Evolutionary conservation across 2,329 filamentous ascomycete species (phyloP).

Genomic region (Thermoascus crustaceus): DNA sequence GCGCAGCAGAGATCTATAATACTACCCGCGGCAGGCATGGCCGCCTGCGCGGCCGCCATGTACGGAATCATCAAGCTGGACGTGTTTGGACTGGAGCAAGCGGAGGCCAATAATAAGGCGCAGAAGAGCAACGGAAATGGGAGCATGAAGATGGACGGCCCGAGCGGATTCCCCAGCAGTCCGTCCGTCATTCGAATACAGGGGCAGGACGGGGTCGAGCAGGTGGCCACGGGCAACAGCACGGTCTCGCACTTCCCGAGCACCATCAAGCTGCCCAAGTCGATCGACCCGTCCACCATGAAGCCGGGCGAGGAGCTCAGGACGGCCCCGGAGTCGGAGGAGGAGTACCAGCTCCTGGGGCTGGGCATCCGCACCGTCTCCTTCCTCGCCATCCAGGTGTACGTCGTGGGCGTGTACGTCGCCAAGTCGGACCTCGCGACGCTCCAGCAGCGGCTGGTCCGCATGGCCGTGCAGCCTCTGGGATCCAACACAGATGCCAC

Average conservation of each 20-base stretch:
- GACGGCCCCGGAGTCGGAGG: constrained; percentile 35
- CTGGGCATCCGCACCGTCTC: constrained; percentile 83
- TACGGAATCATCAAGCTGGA: constrained; percentile 33
- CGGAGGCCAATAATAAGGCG: constrained; percentile 6
- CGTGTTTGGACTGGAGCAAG: constrained; percentile 23
- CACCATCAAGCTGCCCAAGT: constrained; percentile 54
- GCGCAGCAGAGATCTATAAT: constrained; percentile 23
- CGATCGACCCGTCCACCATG: constrained; percentile 24
- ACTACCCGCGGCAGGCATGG: constrained; percentile 31
- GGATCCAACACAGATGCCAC: too few species aligned
- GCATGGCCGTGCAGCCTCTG: constrained; percentile 47
- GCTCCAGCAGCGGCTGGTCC: constrained; percentile 71
- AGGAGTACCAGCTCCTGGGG: constrained; percentile 80
- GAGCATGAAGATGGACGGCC: constrained; percentile 33
- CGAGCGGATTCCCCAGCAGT: constrained; percentile 26
- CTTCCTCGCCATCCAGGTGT: constrained; percentile 84
- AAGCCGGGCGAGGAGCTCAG: constrained; percentile 30
- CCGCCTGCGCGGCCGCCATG: constrained; percentile 31
- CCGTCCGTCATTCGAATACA: constrained; percentile 29
- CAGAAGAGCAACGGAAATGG: constrained; percentile 9
- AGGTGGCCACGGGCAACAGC: constrained; percentile 72
- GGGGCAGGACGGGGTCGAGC: constrained; percentile 56
- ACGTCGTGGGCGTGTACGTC: constrained; percentile 88
- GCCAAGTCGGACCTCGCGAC: constrained; percentile 71
- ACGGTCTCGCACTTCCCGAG: constrained; percentile 74